Base-by-base conservation (phyloP, 2,329 filamentous ascomycete genomes). In the Dactylellina haptotyla region DNA sequence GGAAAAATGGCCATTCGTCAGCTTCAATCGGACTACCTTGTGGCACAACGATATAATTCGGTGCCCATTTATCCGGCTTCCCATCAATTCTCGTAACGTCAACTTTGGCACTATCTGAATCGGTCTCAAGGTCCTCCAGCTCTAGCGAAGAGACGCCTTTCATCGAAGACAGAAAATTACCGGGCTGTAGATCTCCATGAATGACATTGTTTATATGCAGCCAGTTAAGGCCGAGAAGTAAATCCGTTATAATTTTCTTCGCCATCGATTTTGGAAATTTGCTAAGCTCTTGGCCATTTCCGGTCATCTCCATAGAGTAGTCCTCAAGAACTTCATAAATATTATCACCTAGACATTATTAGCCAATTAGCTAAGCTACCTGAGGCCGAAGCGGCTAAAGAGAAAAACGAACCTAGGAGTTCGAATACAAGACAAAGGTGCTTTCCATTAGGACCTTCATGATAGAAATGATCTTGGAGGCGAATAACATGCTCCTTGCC, bases 351-450 rank as follows among this genome's bases (percentile, higher is more conserved):
- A 14, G 1, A 25, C 14, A 9, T 18, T 10, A 25, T 37, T 2
- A 48, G 30, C 26, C 46, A 25, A 39, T 25, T 46, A 16, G 14
- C 23, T 41, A 58, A 45, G 23, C 9, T 14, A 20, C n/a, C 25
- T 25, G 20, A 32, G 41, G 18, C 30, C 30, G 26, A 16, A 30
- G 23, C 41, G 28, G 20, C 2, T 4, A 25, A n/a, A n/a, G n/a
- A n/a, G n/a, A 25, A 16, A 39, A 20, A 46, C 28, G 30, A 1
- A 59, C 56, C 56, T 25, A 59, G 56, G 14, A 59, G 20, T 59
- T 59, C 56, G 41, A 59, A 59, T 26, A 48, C 56, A 48, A 59
- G 41, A 59, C 56, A 59, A n/a, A 34, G 41, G 18, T 59, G 41
- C 16, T 34, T 48, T 48, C 56, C 39, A 12, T 59, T 59, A 18